Base-by-base conservation (phyloP, 176 grass and related monocot species). In the Avena atlantica region DNA sequence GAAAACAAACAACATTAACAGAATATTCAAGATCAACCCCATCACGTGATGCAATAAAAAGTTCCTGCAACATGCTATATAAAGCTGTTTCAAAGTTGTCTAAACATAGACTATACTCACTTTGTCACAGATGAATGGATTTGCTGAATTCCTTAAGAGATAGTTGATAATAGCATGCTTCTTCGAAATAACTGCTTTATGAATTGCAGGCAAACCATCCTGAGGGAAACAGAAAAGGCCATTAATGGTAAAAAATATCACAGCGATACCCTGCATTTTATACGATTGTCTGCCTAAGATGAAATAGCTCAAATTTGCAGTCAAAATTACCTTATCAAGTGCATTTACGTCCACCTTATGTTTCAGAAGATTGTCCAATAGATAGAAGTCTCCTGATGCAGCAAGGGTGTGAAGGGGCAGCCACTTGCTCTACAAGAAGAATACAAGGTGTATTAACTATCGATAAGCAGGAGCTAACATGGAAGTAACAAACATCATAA, bases 91-190 rank as follows among this genome's bases (percentile, higher is more conserved):
- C 31, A 20, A 85, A 61, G n/a, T 16, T 29, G 70, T 55, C 3
- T 70, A 89, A 64, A 85, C 16, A 78, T 78, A 70, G 34, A 34
- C 3, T 61, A 56, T 61, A 85, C 97, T 84, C 72, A 99, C 97
- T 80, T 87, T 92, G 92, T 96, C 94, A 75, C 78, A 81, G 29
- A 93, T 80, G 56, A 94, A 99, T 82, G 97, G 94, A 89, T 99
- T 96, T 92, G 97, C 87, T 70, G 94, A 96, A 78, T 99, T 99
- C 87, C 92, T 89, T 80, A 99, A 88, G 37, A 99, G 94, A 84
- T 96, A 96, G 76, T 96, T 94, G 47, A 96, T 74, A 73, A 99
- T 85, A 86, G 97, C 94, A 78, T 94, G 89, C 86, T 99, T 99
- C 88, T 99, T 96, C 40, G 89, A 92, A 92, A 93, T 40, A 82